Conservation (phyloP, 2,329 filamentous ascomycete genomes). For the Thielaviopsis populi region DNA sequence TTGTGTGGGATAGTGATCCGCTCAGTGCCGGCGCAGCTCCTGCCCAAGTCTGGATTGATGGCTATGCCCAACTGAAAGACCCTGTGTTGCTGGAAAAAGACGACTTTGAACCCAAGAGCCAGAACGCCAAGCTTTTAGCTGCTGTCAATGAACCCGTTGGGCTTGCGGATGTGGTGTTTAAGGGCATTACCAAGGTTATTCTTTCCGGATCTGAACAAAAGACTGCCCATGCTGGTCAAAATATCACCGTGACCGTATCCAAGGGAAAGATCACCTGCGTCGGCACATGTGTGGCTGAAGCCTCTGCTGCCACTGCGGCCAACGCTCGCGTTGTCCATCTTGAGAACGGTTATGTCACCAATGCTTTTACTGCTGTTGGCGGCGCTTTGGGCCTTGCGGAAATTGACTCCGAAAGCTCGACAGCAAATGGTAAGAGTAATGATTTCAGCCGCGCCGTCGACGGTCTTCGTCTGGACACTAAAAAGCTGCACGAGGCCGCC, state of each 20-base stretch:
- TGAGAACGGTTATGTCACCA: conserved; percentile 44
- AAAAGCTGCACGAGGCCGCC: conserved; percentile 39
- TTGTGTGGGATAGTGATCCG: conserved; percentile 48
- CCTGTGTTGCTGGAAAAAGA: conserved; percentile 41
- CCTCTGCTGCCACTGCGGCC: conserved; percentile 24
- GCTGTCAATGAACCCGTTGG: conserved; percentile 29
- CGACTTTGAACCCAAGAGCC: conserved; percentile 25
- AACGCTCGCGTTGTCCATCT: conserved; percentile 24
- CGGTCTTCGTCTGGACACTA: conserved; percentile 38
- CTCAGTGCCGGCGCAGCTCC: conserved; percentile 44
- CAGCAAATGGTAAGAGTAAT: conserved; percentile 35
- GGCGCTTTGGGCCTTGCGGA: conserved; percentile 46
- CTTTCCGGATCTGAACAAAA: conserved; percentile 12
- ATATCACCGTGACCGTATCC: conserved; percentile 35
- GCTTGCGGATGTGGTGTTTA: conserved; percentile 35
- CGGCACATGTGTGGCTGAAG: conserved; percentile 35
- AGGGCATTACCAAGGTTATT: conserved; percentile 31
- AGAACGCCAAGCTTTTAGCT: conserved; percentile 28
- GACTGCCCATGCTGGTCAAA: conserved; percentile 19
- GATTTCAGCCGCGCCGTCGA: conserved; percentile 44
- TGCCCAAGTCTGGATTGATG: conserved; percentile 49
- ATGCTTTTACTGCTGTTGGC: conserved; percentile 45
- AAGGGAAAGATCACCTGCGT: conserved; percentile 41
- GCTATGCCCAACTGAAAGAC: conserved; percentile 39
- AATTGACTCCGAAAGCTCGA: conserved; percentile 42